Conservation (phyloP, 2,329 filamentous ascomycete species). For the Didymella pomorum region DNA sequence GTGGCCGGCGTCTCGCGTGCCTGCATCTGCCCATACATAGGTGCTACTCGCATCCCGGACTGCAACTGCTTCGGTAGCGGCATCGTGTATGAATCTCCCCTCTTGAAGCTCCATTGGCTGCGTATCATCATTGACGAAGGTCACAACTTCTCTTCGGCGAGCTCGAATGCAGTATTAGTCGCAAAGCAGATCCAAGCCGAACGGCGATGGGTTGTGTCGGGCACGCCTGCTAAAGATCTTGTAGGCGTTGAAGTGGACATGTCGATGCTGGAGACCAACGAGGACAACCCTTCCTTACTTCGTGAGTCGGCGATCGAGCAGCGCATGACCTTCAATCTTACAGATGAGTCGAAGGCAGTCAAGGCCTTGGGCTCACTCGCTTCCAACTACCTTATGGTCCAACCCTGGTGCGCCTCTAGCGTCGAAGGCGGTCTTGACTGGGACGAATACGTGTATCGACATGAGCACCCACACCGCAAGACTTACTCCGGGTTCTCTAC, state of each 20-base stretch:
- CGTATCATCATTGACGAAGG: conserved; percentile 93
- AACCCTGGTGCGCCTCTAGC: conserved; percentile 76
- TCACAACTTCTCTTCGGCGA: conserved; percentile 78
- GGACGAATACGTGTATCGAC: conserved; percentile 71
- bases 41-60: conserved; percentile 53
- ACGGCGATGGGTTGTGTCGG: conserved; percentile 87
- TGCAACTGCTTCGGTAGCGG: conserved; percentile 56
- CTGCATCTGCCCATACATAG: conserved; percentile 54
- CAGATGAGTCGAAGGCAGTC: conserved; percentile 54
- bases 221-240: conserved; percentile 85
- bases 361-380: conserved; percentile 71
- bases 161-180: conserved; percentile 65
- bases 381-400: conserved; percentile 74
- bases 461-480: conserved; percentile 58
- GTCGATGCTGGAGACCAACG: conserved; percentile 44
- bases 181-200: conserved; percentile 67
- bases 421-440: conserved; percentile 72
- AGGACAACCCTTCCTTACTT: conserved; percentile 33
- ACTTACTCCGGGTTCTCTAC: conserved; percentile 64
- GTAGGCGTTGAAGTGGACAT: conserved; percentile 75
- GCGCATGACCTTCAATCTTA: conserved; percentile 50
- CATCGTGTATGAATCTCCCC: conserved; percentile 63
- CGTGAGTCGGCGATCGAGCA: conserved; percentile 50
- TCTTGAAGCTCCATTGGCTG: conserved; percentile 81
- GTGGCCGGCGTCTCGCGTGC: conserved; percentile 31